Base-by-base conservation (phyloP, 1,139 yeast species). In the Suhomyces anneliseae region DNA sequence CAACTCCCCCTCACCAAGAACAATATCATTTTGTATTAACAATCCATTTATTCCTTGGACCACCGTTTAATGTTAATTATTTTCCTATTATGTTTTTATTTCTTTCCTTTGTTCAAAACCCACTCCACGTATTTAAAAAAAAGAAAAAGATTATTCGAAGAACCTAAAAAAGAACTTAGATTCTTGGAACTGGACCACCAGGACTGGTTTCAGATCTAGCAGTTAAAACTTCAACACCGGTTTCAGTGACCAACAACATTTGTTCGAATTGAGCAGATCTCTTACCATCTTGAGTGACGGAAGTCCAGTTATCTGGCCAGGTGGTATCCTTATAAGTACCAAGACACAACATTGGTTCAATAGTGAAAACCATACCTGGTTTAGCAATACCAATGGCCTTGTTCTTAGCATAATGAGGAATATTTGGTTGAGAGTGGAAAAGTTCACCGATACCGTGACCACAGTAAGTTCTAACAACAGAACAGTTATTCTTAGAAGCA, bases 221-320 rank as follows among this genome's bases (percentile, higher is more conserved):
- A 33, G 96, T 87, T 60, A 95, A 78, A 9, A 93, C 86, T 68
- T 95, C 99, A 38, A 86, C 90, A 12, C 99, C 99, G 45, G 83
- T 86, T 61, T 90, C 98, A 6, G 99, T 95, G 35, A 93, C 95
- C 52, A 95, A 70, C 61, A 95, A 62, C 65, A 95, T 92, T 64
- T 95, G 98, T 69, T 95, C 95, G 59, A 95, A 95, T 68, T 95
- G 99, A 1, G 99, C 99, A 55, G 93, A 85, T 51, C 79, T 73
- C 62, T 83, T 82, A 46, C 98, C 98, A 63, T 93, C 98, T 47
- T 81, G 83, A 15, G 98, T 93, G 27, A 83, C 81, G 1, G 96
- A 82, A 10, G 99, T 95, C 99, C 99, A 95, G 68, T 89, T 88
- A 66, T 95, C 99, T 1, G 99, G 99, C 99, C 99, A 95, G 44